Conservation (phyloP, 345 rosid genomes). For the Arabidopsis thaliana region DNA sequence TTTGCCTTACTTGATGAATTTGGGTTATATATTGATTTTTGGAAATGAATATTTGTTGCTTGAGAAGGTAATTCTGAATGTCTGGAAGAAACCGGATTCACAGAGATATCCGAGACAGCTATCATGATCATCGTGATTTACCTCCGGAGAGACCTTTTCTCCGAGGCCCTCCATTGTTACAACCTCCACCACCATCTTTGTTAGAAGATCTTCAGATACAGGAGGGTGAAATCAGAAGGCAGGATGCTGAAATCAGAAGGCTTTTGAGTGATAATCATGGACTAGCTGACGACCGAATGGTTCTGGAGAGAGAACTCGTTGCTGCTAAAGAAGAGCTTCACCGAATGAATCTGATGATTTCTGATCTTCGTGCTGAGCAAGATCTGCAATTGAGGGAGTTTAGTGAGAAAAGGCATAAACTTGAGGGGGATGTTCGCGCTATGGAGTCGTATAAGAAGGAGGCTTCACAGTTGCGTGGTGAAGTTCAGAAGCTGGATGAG, state of each 20-base stretch:
- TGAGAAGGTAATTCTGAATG: constrained; percentile 53
- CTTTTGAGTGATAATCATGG: constrained; percentile 77
- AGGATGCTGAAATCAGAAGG: constrained; percentile 72
- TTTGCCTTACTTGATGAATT: neutral
- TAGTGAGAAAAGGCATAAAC: constrained; percentile 78
- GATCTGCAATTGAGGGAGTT: constrained; percentile 71
- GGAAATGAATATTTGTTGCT: neutral
- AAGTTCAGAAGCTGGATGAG: constrained; percentile 74
- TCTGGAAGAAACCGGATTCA: constrained; percentile 79
- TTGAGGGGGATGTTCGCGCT: constrained; percentile 85
- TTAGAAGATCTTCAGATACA: constrained; percentile 91
- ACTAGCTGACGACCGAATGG: constrained; percentile 72
- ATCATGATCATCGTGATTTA: constrained; percentile 65
- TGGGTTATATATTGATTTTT: too few relatives aligned
- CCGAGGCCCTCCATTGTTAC: constrained; percentile 69
- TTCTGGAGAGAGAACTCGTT: constrained; percentile 74
- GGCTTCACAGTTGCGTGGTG: constrained; percentile 63
- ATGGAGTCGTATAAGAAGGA: constrained; percentile 85
- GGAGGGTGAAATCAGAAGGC: constrained; percentile 75
- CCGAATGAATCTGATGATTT: constrained; percentile 67
- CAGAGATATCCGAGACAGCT: constrained; percentile 72
- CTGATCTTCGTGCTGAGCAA: constrained; percentile 74
- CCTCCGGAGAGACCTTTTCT: constrained; percentile 67
- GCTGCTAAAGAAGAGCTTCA: constrained; percentile 89
- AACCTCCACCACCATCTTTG: constrained; percentile 75